phyloP scores from a whole-genome alignment of 345 rosid species.

The Acer negundo region DNA sequence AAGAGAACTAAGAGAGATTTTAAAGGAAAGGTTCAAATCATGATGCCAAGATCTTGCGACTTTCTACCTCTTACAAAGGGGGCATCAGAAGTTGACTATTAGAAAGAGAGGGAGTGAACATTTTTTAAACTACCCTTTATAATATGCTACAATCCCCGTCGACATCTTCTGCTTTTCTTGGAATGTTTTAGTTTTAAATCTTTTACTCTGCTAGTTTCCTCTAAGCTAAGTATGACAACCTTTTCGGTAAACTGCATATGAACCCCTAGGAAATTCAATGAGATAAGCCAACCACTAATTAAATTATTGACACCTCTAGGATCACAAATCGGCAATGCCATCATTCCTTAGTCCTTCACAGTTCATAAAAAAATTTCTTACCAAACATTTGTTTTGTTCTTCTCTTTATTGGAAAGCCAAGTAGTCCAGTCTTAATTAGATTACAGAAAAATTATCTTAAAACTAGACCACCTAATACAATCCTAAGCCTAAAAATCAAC shows the following conservation, averaged over 20 bases:
- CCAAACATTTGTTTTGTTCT: neutral
- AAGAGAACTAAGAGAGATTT: neutral
- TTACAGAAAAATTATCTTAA: neutral
- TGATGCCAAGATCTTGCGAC: neutral
- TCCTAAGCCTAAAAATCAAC: neutral
- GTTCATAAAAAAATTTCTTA: neutral
- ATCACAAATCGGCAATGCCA: neutral
- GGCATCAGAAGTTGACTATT: neutral
- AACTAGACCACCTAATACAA: neutral
- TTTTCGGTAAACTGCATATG: neutral
- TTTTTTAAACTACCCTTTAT: no score
- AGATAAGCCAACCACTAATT: neutral
- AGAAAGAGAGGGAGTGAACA: neutral
- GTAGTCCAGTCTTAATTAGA: neutral
- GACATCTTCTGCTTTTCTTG: neutral
- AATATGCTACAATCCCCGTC: neutral
- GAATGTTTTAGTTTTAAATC: neutral
- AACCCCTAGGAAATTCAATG: neutral
- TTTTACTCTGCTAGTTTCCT: neutral
- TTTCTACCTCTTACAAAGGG: neutral
- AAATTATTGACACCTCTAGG: neutral
- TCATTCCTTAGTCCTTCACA: neutral
- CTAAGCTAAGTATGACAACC: neutral
- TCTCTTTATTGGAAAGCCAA: neutral
- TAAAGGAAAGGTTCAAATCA: neutral